phyloP scores from a whole-genome alignment of 768 basidiomycete genomes.

The Lactifluus echinatus region DNA sequence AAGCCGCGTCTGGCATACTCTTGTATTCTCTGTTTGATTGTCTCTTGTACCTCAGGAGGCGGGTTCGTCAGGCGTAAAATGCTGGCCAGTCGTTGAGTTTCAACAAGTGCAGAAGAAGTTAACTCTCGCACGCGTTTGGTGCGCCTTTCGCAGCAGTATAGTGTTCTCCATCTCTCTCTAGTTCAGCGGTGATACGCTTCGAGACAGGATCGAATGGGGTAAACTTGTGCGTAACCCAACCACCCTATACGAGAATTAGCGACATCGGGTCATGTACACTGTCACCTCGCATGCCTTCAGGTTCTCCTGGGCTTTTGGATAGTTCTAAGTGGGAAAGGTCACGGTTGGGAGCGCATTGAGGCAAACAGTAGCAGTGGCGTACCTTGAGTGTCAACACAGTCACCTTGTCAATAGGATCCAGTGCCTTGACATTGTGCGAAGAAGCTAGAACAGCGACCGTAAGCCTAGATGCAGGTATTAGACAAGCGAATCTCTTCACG shows the following conservation, averaged over 20 bases:
- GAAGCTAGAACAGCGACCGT: constrained; percentile 37
- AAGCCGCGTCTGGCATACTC: constrained; percentile 38
- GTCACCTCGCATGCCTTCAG: constrained; percentile 3
- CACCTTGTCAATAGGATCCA: constrained; percentile 43
- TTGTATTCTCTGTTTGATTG: constrained; percentile 30
- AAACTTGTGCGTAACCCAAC: constrained; percentile 40
- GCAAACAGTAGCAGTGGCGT: not conserved
- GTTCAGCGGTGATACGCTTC: constrained; percentile 42
- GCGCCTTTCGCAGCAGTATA: constrained; percentile 40
- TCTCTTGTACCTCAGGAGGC: constrained; percentile 26
- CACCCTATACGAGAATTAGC: constrained; percentile 22
- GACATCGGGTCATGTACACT: not conserved
- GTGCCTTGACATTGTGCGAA: constrained; percentile 37
- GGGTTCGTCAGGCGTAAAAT: constrained; percentile 35
- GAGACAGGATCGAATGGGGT: constrained; percentile 43
- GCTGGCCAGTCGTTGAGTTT: constrained; percentile 17
- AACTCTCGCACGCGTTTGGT: constrained; percentile 30
- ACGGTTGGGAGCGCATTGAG: not conserved
- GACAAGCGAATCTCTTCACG: not conserved
- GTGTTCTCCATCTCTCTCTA: constrained; percentile 35
- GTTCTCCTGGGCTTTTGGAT: constrained; percentile 36
- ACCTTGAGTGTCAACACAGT: constrained; percentile 36
- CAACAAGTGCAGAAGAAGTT: not conserved
- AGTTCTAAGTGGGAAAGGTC: constrained; percentile 25
- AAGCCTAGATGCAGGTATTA: constrained; percentile 22